Evolutionary conservation across 352 stramenopile genomes (phyloP).

Genomic region (Plasmopara viticola): DNA sequence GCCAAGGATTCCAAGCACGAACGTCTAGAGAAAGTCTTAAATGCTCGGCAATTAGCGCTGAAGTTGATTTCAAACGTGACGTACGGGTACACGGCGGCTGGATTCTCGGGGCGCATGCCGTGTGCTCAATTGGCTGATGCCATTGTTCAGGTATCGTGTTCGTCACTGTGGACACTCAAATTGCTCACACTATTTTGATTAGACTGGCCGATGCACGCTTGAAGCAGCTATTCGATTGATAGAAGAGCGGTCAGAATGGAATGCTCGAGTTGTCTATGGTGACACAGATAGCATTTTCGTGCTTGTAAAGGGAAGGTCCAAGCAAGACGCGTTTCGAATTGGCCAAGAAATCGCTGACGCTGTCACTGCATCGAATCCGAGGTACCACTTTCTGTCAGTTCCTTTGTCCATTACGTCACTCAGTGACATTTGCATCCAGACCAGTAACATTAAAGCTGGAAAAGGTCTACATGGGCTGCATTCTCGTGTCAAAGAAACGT

Average conservation of each 20-base stretch:
- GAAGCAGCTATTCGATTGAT: conserved; percentile 91
- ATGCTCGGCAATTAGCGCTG: conserved; percentile 88
- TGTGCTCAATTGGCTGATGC: conserved; percentile 95
- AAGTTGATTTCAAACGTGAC: conserved; percentile 99
- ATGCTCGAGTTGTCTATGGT: conserved; percentile 92
- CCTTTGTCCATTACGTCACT: no score
- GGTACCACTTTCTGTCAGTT: conserved; percentile 16
- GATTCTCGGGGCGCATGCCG: conserved; percentile 96
- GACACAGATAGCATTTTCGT: conserved; percentile 99
- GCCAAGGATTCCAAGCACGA: conserved; percentile 72
- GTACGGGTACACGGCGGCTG: conserved; percentile 98
- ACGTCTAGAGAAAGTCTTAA: conserved; percentile 58
- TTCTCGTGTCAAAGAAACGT: conserved; percentile 94
- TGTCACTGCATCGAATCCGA: conserved; percentile 84
- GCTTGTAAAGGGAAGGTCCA: conserved; percentile 89
- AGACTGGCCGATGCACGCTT: conserved; percentile 87
- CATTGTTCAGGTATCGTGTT: conserved; percentile 91
- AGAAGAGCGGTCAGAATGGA: conserved; percentile 74
- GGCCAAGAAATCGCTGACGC: conserved; percentile 86
- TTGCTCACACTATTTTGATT: conserved; percentile 5
- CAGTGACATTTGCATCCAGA: conserved; percentile 15
- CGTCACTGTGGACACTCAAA: conserved; percentile 1
- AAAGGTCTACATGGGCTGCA: conserved; percentile 90
- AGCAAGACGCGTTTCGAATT: conserved; percentile 92
- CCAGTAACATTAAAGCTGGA: conserved; percentile 80